Evolutionary conservation across 2,329 filamentous ascomycete genomes (phyloP), one percentile per base, ranked within the genome.

Genomic region (Ampelomyces quisqualis): DNA sequence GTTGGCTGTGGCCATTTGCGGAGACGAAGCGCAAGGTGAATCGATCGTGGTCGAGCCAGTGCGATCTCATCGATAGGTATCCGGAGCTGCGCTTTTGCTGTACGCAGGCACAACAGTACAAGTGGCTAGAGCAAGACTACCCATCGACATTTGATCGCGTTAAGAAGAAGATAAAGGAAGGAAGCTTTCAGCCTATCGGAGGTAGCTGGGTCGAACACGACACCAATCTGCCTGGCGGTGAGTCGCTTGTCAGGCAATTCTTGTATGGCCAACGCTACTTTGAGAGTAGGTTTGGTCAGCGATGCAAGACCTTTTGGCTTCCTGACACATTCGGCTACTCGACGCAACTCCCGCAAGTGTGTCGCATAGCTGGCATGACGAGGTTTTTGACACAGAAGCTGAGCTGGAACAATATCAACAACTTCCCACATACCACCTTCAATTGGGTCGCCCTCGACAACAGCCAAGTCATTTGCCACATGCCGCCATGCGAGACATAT

Each of bases 321-420:
- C 93, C 93, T 1, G 93, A 98, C 68, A 98, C 93, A 0, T 98
- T 98, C 71, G 93, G 93, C 10, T 98, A 98, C 71, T 96, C 90
- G 0, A 86, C 86, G 34, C 93, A 98, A 69, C 79, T 98, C 28
- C 93, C 93, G 9, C 93, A 98, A 64, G 76, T 98, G 28, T 97
- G 90, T 65, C 86, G 91, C 3, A 75, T 96, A 19, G 87, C 93
- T n/a, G 91, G 90, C 14, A 97, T 98, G 93, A 87, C 81, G 43
- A 82, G 91, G 22, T 98, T 98, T 75, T 86, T 98, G 61, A 98
- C 93, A 0, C 93, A 98, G 70, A 98, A 98, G 73, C 77, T 98
- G 45, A 97, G 91, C 75, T 98, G 93, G 93, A 97, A 97, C 75
- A 97, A 97, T 67, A 97, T 97, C 78, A 97, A 97, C 73, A 95